Base-by-base conservation (phyloP, 805 yeast species). In the Candida patagonica region DNA sequence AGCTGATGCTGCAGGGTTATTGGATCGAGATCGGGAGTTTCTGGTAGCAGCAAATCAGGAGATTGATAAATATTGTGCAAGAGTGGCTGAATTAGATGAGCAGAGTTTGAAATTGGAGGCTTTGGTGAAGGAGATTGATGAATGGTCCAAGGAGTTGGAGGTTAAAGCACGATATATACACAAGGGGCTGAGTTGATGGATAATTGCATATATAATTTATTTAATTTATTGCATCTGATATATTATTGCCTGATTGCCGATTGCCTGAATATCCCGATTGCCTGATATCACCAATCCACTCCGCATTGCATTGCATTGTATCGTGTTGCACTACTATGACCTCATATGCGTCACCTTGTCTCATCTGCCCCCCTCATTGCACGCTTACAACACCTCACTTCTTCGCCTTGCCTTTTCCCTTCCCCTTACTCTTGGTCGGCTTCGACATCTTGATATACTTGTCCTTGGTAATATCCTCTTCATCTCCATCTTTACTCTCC, bases 61-160 rank as follows among this genome's bases (percentile, higher is more conserved):
- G 6, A 49, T 48, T 15, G 26, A 26, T 2, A 23, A 35, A 25
- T 47, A 51, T 31, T 27, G 30, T 20, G 40, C 38, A 21, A 42
- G 44, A 30, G 37, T 56, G 15, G 52, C 50, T 22, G 42, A 37
- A 7, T 45, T 55, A 6, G 49, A 41, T 6, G 40, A 26, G 1
- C 43, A 45, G 9, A 47, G 57, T 20, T 45, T 40, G 12, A 33
- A 63, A 27, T 54, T 76, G 24, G 74, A 70, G 35, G 55, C 51
- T 2, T 46, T 81, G 2, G 67, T 72, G 8, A 58, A 60, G 19
- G 87, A 82, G 46, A 50, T 82, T 26, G 83, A 79, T 42, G 71
- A 68, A 43, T 78, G 81, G 74, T 67, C 78, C 5, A 56, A 63
- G 20, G 83, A 78, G 49, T 50, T 78, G 37, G 74, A 67, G 31